Percentiles rank a stretch among this genome's conserved stretches.
phyloP scores from a whole-genome alignment of 805 yeast genomes.

The Yamadazyma takamatsuzukensis region DNA sequence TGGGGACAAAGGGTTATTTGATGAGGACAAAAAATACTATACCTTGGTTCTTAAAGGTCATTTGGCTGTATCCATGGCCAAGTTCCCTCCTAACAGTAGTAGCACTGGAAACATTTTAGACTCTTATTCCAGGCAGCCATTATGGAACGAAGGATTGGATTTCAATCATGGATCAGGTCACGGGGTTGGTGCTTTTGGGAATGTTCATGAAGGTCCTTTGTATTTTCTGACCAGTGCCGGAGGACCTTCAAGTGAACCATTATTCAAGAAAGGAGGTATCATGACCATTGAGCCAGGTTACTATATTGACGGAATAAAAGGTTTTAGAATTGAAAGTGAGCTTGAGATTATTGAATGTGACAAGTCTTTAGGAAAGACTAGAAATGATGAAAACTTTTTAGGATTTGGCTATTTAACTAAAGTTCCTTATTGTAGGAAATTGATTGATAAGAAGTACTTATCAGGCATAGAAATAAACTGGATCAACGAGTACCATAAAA shows the following conservation, averaged over 20 bases:
- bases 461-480: conserved; percentile 29
- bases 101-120: conserved; percentile 77
- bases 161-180: conserved; percentile 97
- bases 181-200: conserved; percentile 89
- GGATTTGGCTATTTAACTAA: conserved; percentile 40
- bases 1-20: conserved; percentile 24
- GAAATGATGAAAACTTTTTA: conserved; percentile 27
- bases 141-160: conserved; percentile 81
- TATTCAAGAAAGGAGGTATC: conserved; percentile 58
- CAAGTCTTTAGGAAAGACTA: conserved; percentile 35
- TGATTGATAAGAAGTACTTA: conserved; percentile 31
- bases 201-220: conserved; percentile 93
- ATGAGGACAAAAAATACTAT: conserved; percentile 69
- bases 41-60: conserved; percentile 91
- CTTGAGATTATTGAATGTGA: conserved; percentile 50
- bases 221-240: conserved; percentile 63
- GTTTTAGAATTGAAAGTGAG: conserved; percentile 87
- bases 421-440: conserved; percentile 49
- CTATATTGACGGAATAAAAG: conserved; percentile 86
- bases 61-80: conserved; percentile 74
- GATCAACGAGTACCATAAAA: conserved; percentile 37
- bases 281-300: conserved; percentile 93
- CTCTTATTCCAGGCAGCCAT: conserved; percentile 72
- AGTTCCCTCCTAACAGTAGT: conserved; percentile 64
- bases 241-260: conserved; percentile 46